Conservation (phyloP, 352 stramenopile species). For the Elongisporangium anandrum region DNA sequence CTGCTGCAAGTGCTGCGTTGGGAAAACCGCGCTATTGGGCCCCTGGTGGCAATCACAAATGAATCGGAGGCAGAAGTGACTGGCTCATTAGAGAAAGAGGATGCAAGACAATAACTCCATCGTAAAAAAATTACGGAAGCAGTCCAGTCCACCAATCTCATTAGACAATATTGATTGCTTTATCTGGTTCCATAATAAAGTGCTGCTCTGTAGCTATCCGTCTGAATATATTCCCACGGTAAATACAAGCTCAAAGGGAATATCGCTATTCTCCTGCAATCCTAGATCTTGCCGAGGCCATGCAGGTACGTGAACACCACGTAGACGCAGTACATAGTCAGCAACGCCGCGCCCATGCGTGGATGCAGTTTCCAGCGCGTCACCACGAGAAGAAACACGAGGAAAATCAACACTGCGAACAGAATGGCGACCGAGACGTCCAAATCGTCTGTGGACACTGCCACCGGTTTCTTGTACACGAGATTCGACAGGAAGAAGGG, state of each 20-base stretch:
- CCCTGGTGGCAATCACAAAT: slow-evolving; percentile 19
- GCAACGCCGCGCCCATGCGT: slow-evolving; percentile 29
- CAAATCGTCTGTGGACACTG: slow-evolving; percentile 43
- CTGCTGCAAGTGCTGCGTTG: slow-evolving; percentile 8
- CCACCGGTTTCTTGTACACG: slow-evolving; percentile 50
- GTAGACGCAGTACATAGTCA: slow-evolving; percentile 46
- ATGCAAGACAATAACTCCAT: not conserved
- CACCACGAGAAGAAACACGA: slow-evolving; percentile 43
- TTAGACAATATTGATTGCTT: not conserved
- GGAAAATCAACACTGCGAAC: slow-evolving; percentile 52
- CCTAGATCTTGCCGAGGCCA: slow-evolving; percentile 44
- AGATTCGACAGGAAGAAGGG: slow-evolving; percentile 81
- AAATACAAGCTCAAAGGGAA: not conserved
- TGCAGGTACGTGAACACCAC: slow-evolving; percentile 57
- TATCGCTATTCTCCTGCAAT: not conserved
- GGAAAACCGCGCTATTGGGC: slow-evolving; percentile 10
- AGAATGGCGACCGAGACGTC: slow-evolving; percentile 61
- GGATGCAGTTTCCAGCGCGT: slow-evolving; percentile 52
- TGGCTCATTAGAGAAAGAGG: not conserved
- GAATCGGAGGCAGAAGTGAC: not conserved
- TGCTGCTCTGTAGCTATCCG: not conserved
- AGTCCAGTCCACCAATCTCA: no score
- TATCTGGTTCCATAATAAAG: not conserved
- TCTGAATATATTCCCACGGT: not conserved
- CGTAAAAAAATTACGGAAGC: no score